Percentiles rank a stretch among this genome's conserved stretches.
Evolutionary conservation across 352 stramenopile species (phyloP).

Genomic region (Pythium aristosporum): DNA sequence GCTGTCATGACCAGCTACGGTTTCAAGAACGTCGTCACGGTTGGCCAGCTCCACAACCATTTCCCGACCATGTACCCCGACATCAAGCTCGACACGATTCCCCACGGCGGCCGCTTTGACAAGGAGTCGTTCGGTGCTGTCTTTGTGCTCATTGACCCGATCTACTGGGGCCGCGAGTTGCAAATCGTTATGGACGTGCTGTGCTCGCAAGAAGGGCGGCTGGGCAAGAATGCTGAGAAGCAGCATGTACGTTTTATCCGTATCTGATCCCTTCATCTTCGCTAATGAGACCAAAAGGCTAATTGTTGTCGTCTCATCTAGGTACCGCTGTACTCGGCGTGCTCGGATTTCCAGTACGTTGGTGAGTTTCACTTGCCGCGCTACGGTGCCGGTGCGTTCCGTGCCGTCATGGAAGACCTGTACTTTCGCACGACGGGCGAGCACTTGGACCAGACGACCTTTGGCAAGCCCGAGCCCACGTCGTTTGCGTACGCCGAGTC

Average conservation of each 20-base stretch:
- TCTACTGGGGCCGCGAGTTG: constrained; percentile 76
- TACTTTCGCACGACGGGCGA: constrained; percentile 82
- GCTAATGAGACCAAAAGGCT: neutral
- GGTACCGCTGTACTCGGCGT: constrained; percentile 81
- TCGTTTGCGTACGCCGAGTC: constrained; percentile 78
- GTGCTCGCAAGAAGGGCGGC: constrained; percentile 51
- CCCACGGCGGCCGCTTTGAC: constrained; percentile 53
- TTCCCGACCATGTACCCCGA: constrained; percentile 85
- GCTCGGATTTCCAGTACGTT: constrained; percentile 88
- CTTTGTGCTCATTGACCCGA: constrained; percentile 78
- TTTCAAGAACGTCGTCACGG: constrained; percentile 83
- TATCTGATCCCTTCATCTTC: neutral
- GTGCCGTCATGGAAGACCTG: constrained; percentile 74
- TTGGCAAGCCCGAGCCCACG: constrained; percentile 74
- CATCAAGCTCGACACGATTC: constrained; percentile 49
- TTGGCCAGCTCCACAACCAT: constrained; percentile 69
- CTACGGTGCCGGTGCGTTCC: constrained; percentile 80
- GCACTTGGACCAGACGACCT: constrained; percentile 68
- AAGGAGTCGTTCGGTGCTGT: constrained; percentile 54
- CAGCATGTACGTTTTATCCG: constrained; percentile 36
- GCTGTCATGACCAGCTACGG: constrained; percentile 74
- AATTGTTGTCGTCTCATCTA: constrained; percentile 15
- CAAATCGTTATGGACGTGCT: constrained; percentile 78
- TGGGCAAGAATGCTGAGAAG: constrained; percentile 43
- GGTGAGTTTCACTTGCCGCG: constrained; percentile 81